These are phyloP conservation scores for Pyrenochaeta sp. DNA, from an alignment of 2,329 filamentous ascomycete species.

Conservation along the genomic window DNA sequence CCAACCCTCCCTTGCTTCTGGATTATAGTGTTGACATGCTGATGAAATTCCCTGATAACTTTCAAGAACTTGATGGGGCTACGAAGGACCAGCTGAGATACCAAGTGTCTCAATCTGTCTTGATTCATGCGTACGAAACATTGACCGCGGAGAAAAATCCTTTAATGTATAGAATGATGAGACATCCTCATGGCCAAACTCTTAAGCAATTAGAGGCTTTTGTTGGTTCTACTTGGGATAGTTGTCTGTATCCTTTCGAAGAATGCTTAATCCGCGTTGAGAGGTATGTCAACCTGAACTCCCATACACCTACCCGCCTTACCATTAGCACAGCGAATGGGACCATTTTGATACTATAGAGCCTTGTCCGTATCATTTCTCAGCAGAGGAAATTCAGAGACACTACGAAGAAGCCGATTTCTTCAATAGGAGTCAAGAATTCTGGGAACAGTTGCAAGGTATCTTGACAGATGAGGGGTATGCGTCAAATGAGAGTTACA, in stretches of 20 bases:
- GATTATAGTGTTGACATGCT: constrained; percentile 37
- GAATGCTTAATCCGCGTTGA: constrained; percentile 35
- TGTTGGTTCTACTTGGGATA: constrained; percentile 34
- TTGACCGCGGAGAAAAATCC: constrained; percentile 31
- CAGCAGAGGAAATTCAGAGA: constrained; percentile 27
- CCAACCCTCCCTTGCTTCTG: constrained; percentile 32
- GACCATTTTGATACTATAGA: constrained; percentile 24
- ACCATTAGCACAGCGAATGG: constrained; percentile 30
- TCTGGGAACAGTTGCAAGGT: constrained; percentile 29
- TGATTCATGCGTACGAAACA: constrained; percentile 33
- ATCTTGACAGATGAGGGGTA: constrained; percentile 36
- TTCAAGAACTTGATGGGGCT: constrained; percentile 32
- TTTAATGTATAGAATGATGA: constrained; percentile 35
- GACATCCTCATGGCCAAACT: constrained; percentile 31
- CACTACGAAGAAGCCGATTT: constrained; percentile 28
- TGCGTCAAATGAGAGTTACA: constrained; percentile 27
- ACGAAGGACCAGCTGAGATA: constrained; percentile 31
- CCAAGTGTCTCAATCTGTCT: constrained; percentile 34
- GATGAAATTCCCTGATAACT: constrained; percentile 37
- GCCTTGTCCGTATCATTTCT: constrained; percentile 39
- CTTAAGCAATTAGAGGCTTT: constrained; percentile 40
- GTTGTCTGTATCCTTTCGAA: constrained; percentile 31
- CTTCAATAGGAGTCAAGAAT: constrained; percentile 36
- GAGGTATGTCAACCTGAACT: constrained; percentile 21
- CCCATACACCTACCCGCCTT: constrained; percentile 9